Evolutionary conservation across 2,329 filamentous ascomycete species (phyloP), one percentile per base, ranked within the genome.

Genomic region (Zymoseptoria ardabiliae): DNA sequence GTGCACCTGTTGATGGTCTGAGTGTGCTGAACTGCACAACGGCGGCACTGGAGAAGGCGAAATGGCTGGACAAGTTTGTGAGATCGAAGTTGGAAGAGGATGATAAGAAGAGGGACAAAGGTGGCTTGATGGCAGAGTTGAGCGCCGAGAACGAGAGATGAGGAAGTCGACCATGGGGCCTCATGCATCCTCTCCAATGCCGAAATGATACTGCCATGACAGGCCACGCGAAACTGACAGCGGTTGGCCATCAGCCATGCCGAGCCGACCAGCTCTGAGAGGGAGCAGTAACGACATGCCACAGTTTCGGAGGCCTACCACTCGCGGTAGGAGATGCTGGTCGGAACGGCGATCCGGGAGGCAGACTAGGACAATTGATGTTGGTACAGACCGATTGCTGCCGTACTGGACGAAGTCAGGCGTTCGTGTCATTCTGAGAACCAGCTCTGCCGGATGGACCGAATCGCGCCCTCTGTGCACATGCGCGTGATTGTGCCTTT

Each of bases 1-100:
- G 94, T 23, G 82, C 84, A 20, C 83, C 91, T 0, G 83, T 96
- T 11, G 90, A 97, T 72, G 91, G 92, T 1, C 78, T 92, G 61
- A 79, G 83, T 35, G 77, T 97, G 66, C 78, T 99, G 65, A 84
- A 86, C 67, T 96, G 90, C 75, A 86, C 88, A 1, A 85, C 82
- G 58, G 76, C 87, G 59, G 91, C 92, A 10, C 74, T 93, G 72
- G 80, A 82, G 61, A 95, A 92, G 76, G 90, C 90, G 20, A 91
- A 90, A 77, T 86, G 90, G 67, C 81, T 97, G 66, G 88, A 89
- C 63, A 82, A 83, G 20, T 77, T 91, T 66, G 82, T 99, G 59
- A 86, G 91, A 70, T 77, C 79, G 69, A 87, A 82, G 67, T 77
- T 99, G 64, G 86, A 86, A 23, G 86, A 90, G 68, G 93, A 97